These are phyloP conservation scores for Penicillium oxalicum DNA, from an alignment of 2,329 filamentous ascomycete genomes.

Conservation along the genomic window DNA sequence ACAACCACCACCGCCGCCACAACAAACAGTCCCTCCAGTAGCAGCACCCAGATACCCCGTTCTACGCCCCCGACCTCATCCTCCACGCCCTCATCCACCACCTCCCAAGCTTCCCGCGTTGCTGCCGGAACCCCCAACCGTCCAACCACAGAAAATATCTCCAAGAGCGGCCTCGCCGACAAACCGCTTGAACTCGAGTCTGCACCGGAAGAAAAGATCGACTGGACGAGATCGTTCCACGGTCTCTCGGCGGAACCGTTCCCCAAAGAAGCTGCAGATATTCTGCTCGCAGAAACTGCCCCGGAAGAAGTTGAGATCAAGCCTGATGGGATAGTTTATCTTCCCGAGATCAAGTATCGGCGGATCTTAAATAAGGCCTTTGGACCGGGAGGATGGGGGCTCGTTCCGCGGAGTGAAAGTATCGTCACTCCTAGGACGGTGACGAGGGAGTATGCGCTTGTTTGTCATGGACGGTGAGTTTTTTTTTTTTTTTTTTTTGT, in stretches of 20 bases:
- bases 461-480: conserved; percentile 74
- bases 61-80: neutral
- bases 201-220: conserved; percentile 46
- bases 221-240: conserved; percentile 82
- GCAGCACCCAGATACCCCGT: conserved; percentile 1
- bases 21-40: neutral
- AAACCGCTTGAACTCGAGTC: conserved; percentile 29
- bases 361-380: conserved; percentile 85
- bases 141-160: conserved; percentile 33
- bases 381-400: conserved; percentile 90
- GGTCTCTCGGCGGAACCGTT: conserved; percentile 69
- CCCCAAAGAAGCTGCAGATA: conserved; percentile 59
- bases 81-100: conserved; percentile 7
- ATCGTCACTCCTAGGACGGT: conserved; percentile 74
- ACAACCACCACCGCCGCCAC: neutral
- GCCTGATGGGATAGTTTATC: conserved; percentile 90
- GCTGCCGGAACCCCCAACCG: conserved; percentile 23
- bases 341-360: conserved; percentile 97
- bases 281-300: conserved; percentile 62
- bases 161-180: conserved; percentile 35
- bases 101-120: conserved; percentile 12
- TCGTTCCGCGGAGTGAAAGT: conserved; percentile 80
- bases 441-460: conserved; percentile 87
- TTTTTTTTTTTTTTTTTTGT: neutral
- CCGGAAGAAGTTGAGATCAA: conserved; percentile 88